These are phyloP conservation scores for Ogataea allantospora DNA, from an alignment of 805 yeast species.

Conservation along the genomic window DNA sequence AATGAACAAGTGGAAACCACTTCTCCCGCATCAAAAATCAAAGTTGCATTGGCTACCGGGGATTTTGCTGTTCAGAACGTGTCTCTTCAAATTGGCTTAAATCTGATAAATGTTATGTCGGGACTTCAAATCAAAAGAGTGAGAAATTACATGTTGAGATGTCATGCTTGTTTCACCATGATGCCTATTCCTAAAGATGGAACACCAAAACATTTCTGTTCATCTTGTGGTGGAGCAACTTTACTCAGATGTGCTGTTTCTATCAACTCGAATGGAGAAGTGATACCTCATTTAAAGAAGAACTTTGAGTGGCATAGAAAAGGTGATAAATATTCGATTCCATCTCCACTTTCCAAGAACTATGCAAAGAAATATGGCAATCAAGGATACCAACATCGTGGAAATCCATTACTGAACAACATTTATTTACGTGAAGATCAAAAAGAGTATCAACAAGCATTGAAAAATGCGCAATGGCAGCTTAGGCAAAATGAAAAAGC, in stretches of 20 bases:
- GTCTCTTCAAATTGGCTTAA: constrained; percentile 84
- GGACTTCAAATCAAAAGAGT: constrained; percentile 85
- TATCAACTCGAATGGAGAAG: constrained; percentile 71
- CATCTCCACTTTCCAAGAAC: constrained; percentile 84
- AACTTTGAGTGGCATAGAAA: constrained; percentile 93
- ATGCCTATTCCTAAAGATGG: constrained; percentile 77
- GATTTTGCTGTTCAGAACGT: constrained; percentile 98
- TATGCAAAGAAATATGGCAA: constrained; percentile 72
- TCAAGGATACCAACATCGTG: constrained; percentile 72
- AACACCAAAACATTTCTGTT: constrained; percentile 82
- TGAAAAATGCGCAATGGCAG: constrained; percentile 86
- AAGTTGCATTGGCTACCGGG: constrained; percentile 87
- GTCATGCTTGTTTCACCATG: constrained; percentile 93
- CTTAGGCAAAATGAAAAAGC: constrained; percentile 82
- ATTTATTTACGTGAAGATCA: constrained; percentile 85
- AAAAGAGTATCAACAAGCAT: constrained; percentile 84
- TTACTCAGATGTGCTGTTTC: constrained; percentile 88
- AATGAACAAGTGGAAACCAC: constrained; percentile 54
- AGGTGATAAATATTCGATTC: constrained; percentile 77
- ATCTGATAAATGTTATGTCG: constrained; percentile 77
- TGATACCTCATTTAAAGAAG: constrained; percentile 83
- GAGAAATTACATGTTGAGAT: constrained; percentile 89
- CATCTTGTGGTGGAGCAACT: constrained; percentile 93
- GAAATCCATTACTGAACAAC: constrained; percentile 51
- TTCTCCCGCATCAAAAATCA: constrained; percentile 38